Evolutionary conservation across 1,139 yeast genomes (phyloP).

Genomic region (Debaryomyces robertsiae): DNA sequence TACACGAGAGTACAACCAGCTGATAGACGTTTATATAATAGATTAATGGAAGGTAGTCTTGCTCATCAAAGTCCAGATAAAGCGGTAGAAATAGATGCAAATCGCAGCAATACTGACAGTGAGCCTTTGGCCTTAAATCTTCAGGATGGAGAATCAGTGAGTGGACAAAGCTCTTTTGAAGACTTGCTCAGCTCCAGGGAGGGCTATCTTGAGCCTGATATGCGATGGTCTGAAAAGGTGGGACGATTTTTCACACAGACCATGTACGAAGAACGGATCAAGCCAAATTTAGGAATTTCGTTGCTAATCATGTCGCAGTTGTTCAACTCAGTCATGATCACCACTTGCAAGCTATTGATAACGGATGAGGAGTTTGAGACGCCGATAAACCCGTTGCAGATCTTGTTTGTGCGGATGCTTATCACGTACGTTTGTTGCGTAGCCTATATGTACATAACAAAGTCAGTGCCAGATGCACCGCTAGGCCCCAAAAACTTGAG

Average conservation of each 20-base stretch:
- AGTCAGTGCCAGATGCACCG: constrained; percentile 60
- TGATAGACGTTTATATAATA: too few relatives aligned
- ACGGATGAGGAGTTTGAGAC: constrained; percentile 56
- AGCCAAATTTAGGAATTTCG: constrained; percentile 39
- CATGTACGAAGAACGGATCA: constrained; percentile 12
- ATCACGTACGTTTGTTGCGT: constrained; percentile 66
- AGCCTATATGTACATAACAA: constrained; percentile 52
- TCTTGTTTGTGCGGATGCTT: constrained; percentile 73
- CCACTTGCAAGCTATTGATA: constrained; percentile 70
- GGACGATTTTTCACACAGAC: background rate
- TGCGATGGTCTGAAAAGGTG: background rate
- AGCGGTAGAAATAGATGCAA: too few relatives aligned
- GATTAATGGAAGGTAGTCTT: too few relatives aligned
- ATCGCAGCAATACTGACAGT: too few relatives aligned
- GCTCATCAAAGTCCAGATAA: too few relatives aligned
- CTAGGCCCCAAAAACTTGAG: constrained; percentile 70
- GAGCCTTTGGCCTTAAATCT: too few relatives aligned
- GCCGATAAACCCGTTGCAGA: constrained; percentile 76
- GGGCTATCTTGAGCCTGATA: background rate
- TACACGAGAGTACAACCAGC: too few relatives aligned
- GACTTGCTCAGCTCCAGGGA: background rate
- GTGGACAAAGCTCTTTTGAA: background rate
- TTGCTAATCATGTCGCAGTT: constrained; percentile 60
- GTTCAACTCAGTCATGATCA: constrained; percentile 75
- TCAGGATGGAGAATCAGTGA: background rate